Evolutionary conservation across 1,284 basidiomycete genomes (phyloP), one percentile per base, ranked within the genome.

Genomic region (Ustilago nuda): DNA sequence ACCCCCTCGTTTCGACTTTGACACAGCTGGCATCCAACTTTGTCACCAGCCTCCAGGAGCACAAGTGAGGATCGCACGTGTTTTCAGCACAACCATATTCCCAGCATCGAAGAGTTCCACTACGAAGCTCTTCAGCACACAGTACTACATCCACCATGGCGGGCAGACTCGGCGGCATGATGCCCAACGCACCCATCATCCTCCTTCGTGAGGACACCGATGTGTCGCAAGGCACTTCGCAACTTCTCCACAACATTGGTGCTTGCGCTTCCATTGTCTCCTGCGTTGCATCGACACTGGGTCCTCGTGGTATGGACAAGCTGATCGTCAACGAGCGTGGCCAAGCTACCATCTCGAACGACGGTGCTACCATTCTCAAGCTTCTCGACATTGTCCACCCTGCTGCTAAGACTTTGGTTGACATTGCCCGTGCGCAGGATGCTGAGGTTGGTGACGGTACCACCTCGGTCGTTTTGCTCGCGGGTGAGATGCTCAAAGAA

Each of bases 371-470:
- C 61, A 97, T 99, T 82, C 89, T 99, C 83, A 97, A 97, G 87
- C 89, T 99, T 54, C 90, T 99, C 70, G 96, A 98, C 81, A 97
- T 99, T 85, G 92, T 99, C 8, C 96, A 99, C 87, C 96, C 96
- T 53, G 96, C 96, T 55, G 96, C 96, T 36, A 91, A 94, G 83
- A 97, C 95, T 30, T 89, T 99, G 58, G 96, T 98, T 59, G 96
- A 99, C 85, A 98, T 98, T 85, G 96, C 95, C 48, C 91, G 96
- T 46, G 96, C 96, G 8, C 96, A 99, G 87, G 96, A 99, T 86
- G 95, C 96, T 19, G 96, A 99, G 87, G 94, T 99, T 55, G 96
- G 96, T 59, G 96, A 99, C 88, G 96, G 96, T 43, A 99, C 97
- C 0, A 99, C 97, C 5, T 94, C 91, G 84, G 97, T 99, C 7